A percentile compares a stretch with the other conserved stretches of the same genome.
Conservation (phyloP, 2,329 filamentous ascomycete species). For the Monilinia aucupariae region DNA sequence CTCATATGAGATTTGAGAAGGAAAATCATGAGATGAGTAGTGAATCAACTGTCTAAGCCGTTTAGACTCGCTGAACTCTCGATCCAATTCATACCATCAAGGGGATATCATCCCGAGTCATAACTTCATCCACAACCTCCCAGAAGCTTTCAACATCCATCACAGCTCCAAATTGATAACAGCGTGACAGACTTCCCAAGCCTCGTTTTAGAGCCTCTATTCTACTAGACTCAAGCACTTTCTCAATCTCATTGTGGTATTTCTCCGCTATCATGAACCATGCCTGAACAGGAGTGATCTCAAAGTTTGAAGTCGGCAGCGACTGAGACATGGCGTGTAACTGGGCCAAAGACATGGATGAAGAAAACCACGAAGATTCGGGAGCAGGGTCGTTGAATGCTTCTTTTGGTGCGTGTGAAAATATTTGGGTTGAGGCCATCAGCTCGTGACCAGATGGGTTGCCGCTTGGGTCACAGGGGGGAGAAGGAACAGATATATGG, state of each 20-base stretch:
- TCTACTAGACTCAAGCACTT: not conserved
- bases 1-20: not conserved
- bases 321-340: conserved; percentile 24
- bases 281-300: conserved; percentile 34
- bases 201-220: conserved; percentile 26
- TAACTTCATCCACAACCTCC: conserved; percentile 23
- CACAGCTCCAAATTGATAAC: conserved; percentile 31
- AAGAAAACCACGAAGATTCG: conserved; percentile 14
- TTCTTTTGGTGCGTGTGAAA: conserved; percentile 22
- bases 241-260: conserved; percentile 17
- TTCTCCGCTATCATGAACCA: conserved; percentile 28
- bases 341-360: conserved; percentile 17
- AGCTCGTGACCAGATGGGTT: conserved; percentile 27
- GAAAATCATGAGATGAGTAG: no score
- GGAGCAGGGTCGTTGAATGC: conserved; percentile 12
- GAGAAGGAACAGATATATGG: not conserved
- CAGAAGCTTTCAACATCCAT: conserved; percentile 29
- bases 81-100: not conserved
- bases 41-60: not conserved
- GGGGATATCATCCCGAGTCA: not conserved
- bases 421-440: conserved; percentile 29
- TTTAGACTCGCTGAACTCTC: not conserved
- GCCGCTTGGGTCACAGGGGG: conserved; percentile 18
- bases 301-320: conserved; percentile 27
- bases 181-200: conserved; percentile 23